Percentiles rank a stretch among this genome's conserved stretches.
Conservation (phyloP, 169 alveolate genomes). For the Cryptosporidium sp. region DNA sequence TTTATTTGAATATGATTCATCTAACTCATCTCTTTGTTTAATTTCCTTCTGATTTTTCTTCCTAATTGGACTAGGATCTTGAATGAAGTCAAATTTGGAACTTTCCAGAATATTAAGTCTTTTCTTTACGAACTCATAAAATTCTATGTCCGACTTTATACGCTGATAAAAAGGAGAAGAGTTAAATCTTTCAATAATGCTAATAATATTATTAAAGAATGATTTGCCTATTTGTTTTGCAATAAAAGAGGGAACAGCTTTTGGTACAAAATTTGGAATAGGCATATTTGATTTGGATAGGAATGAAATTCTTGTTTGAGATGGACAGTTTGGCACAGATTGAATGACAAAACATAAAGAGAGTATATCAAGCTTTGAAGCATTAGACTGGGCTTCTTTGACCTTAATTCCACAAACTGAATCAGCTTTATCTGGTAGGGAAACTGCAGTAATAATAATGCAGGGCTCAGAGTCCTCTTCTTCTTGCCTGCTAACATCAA, state of each 20-base stretch:
- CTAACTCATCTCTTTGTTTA: constrained; percentile 36
- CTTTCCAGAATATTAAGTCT: constrained; percentile 48
- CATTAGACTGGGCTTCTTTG: constrained; percentile 49
- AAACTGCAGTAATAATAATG: constrained; percentile 63
- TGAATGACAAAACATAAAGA: constrained; percentile 70
- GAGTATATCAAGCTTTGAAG: constrained; percentile 58
- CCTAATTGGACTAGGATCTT: constrained; percentile 27
- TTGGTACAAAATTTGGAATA: constrained; percentile 55
- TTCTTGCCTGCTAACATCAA: constrained; percentile 26
- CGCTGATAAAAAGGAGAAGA: constrained; percentile 59
- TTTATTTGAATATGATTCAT: background rate
- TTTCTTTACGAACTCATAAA: constrained; percentile 31
- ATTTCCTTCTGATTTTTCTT: constrained; percentile 22
- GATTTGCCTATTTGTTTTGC: constrained; percentile 69
- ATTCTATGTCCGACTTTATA: constrained; percentile 27
- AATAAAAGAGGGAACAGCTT: constrained; percentile 69
- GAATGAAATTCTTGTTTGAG: constrained; percentile 69
- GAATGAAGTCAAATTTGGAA: constrained; percentile 5
- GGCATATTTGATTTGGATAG: constrained; percentile 63
- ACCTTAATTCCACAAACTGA: constrained; percentile 71
- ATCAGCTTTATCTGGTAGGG: constrained; percentile 69
- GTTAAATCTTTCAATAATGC: constrained; percentile 42
- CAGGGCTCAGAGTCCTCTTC: constrained; percentile 38
- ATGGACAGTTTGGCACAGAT: constrained; percentile 24
- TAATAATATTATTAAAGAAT: constrained; percentile 43